Evolutionary conservation across 352 stramenopile species (phyloP).

Genomic region (Globisporangium uncinulatum): DNA sequence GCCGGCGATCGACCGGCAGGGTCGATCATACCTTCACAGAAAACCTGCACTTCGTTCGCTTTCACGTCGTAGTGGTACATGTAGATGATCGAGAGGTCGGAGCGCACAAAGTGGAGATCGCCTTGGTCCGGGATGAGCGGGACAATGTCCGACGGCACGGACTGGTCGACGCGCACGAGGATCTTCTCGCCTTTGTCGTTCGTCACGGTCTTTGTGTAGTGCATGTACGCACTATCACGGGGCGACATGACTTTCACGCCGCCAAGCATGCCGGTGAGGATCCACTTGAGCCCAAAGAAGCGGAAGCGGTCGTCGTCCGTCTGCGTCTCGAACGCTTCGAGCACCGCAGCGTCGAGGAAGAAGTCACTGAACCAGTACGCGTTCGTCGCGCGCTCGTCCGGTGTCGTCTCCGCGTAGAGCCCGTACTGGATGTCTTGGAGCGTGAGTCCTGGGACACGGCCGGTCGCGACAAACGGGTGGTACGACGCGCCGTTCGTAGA

Average conservation of each 20-base stretch:
- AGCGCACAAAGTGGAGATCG: constrained; percentile 51
- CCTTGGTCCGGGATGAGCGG: constrained; percentile 15
- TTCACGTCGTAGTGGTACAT: constrained; percentile 57
- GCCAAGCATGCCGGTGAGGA: constrained; percentile 30
- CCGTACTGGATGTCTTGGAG: constrained; percentile 66
- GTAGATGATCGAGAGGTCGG: constrained; percentile 45
- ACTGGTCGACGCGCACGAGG: constrained; percentile 57
- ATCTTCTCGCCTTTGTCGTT: constrained; percentile 39
- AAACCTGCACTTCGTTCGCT: constrained; percentile 57
- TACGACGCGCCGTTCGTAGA: too few species aligned
- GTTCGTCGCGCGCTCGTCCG: constrained; percentile 51
- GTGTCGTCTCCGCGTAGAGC: constrained; percentile 64
- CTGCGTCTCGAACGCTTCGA: constrained; percentile 56
- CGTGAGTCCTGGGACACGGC: constrained; percentile 46
- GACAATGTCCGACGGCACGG: constrained; percentile 49
- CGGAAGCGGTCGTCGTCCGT: constrained; percentile 54
- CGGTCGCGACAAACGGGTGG: constrained; percentile 57
- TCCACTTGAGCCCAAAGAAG: constrained; percentile 80
- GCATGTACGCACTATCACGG: constrained; percentile 54
- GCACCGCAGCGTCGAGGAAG: constrained; percentile 64
- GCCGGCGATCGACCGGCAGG: constrained; percentile 37
- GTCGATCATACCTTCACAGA: constrained; percentile 53
- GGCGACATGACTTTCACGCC: constrained; percentile 30
- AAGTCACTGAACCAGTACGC: constrained; percentile 55
- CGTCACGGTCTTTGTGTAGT: constrained; percentile 49